Evolutionary conservation across 1,284 basidiomycete genomes (phyloP).

Genomic region (Sparassis latifolia): DNA sequence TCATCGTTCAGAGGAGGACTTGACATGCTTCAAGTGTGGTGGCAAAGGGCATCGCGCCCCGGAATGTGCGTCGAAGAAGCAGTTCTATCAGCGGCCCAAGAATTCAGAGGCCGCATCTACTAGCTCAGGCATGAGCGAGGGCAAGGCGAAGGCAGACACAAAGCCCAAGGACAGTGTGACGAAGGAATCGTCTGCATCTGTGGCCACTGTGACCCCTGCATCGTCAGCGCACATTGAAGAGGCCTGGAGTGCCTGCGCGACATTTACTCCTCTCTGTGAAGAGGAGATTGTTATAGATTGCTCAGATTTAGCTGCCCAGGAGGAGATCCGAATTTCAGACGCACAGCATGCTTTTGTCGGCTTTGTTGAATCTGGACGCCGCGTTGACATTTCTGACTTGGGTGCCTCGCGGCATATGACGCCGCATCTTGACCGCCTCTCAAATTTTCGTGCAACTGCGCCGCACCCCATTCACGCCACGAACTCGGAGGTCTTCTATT

Average conservation of each 20-base stretch:
- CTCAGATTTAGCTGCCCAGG: neutral
- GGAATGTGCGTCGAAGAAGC: slow-evolving; percentile 1
- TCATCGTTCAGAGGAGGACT: neutral
- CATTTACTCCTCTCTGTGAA: neutral
- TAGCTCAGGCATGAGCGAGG: neutral
- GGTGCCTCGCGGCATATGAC: no score
- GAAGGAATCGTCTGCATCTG: neutral
- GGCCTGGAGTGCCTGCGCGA: neutral
- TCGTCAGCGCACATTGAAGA: slow-evolving; percentile 1
- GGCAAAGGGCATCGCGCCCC: slow-evolving; percentile 2
- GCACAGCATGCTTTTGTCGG: no score
- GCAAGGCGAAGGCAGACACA: neutral
- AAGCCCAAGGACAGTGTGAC: neutral
- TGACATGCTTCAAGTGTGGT: slow-evolving; percentile 2
- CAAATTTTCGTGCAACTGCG: no score
- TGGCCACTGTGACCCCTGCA: neutral
- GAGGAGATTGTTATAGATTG: slow-evolving; percentile 1
- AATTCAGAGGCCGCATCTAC: neutral
- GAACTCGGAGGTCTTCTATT: no score
- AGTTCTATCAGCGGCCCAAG: neutral
- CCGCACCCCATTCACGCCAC: no score
- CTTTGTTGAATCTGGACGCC: no score
- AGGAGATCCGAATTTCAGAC: no score
- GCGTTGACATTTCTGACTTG: no score
- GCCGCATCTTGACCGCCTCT: no score